Evolutionary conservation across 1,284 basidiomycete genomes (phyloP).

Genomic region (Vanrija pseudolonga): DNA sequence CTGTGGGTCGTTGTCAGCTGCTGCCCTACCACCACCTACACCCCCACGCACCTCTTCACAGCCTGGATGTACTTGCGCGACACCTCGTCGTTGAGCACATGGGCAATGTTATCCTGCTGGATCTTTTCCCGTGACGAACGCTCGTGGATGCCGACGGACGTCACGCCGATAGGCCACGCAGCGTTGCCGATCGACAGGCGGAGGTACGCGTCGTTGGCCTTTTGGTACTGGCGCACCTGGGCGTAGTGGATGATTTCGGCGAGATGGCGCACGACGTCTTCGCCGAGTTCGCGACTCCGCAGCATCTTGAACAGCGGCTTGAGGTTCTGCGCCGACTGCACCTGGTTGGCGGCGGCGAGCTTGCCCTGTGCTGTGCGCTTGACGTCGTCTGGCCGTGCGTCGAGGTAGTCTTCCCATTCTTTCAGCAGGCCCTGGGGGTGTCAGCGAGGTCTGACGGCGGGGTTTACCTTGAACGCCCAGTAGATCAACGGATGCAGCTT

Average conservation of each 20-base stretch:
- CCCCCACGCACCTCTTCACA: constrained; percentile 69
- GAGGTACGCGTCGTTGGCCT: constrained; percentile 94
- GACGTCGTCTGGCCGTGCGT: constrained; percentile 71
- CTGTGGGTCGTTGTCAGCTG: constrained; percentile 52
- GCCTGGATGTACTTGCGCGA: constrained; percentile 98
- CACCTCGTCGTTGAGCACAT: constrained; percentile 98
- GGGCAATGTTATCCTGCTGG: constrained; percentile 83
- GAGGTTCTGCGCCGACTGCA: constrained; percentile 91
- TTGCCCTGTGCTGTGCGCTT: constrained; percentile 88
- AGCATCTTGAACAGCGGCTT: constrained; percentile 93
- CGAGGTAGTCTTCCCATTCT: constrained; percentile 95
- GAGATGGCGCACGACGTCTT: constrained; percentile 81
- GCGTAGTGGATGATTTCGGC: constrained; percentile 95
- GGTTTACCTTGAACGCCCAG: constrained; percentile 76
- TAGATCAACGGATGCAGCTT: constrained; percentile 97
- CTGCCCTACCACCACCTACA: not conserved
- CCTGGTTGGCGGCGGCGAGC: constrained; percentile 88
- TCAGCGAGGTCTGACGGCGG: not conserved
- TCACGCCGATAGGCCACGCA: constrained; percentile 99
- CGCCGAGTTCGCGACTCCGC: constrained; percentile 71
- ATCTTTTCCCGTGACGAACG: constrained; percentile 96
- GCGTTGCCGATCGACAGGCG: constrained; percentile 96
- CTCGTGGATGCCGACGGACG: constrained; percentile 99
- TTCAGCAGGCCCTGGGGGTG: constrained; percentile 63
- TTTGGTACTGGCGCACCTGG: constrained; percentile 91